phyloP scores from a whole-genome alignment of 2,329 filamentous ascomycete species.

The Cephalotrichum gorgonifer region DNA sequence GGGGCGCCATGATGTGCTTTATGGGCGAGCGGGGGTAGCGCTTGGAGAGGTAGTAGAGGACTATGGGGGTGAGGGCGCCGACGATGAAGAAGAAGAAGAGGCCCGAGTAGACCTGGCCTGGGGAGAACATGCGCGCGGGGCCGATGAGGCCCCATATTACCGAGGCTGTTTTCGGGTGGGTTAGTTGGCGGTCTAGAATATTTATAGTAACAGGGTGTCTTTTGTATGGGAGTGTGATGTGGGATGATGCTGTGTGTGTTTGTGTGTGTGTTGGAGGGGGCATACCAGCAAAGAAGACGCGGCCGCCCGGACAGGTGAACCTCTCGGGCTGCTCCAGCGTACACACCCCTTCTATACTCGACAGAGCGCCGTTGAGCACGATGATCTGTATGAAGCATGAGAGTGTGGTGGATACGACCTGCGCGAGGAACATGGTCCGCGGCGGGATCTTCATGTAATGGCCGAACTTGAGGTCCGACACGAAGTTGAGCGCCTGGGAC shows the following conservation, averaged over 20 bases:
- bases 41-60: conserved; percentile 38
- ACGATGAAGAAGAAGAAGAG: conserved; percentile 50
- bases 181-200: neutral
- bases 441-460: conserved; percentile 67
- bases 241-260: neutral
- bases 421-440: conserved; percentile 54
- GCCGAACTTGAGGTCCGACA: conserved; percentile 57
- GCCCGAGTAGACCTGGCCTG: conserved; percentile 49
- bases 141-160: conserved; percentile 61
- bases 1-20: conserved; percentile 47
- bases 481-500: conserved; percentile 55
- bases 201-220: neutral
- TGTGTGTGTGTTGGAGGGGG: neutral
- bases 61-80: conserved; percentile 41
- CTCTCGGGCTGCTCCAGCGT: conserved; percentile 41
- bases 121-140: conserved; percentile 52
- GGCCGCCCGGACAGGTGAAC: conserved; percentile 54
- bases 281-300: conserved; percentile 52
- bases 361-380: conserved; percentile 52
- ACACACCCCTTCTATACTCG: conserved; percentile 55
- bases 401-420: conserved; percentile 55
- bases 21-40: conserved; percentile 39
- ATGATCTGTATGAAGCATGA: conserved; percentile 57
- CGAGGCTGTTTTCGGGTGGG: conserved; percentile 33
- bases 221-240: neutral